Percentiles rank a stretch among this genome's conserved stretches.
Conservation (phyloP, 306 rosid species). For the Chamaecrista fasciculata region DNA sequence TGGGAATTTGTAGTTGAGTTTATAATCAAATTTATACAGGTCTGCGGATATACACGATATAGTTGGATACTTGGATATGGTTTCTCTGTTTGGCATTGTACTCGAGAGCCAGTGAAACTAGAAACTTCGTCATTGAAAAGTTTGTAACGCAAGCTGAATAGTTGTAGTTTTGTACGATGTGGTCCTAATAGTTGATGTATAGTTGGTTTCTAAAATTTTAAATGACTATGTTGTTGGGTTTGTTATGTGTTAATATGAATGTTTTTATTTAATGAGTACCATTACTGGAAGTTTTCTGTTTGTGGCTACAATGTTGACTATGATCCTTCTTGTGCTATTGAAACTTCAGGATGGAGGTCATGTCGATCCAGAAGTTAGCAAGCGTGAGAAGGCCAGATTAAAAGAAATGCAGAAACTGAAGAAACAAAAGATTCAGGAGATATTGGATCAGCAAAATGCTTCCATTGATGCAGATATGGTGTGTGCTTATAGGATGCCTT, state of each 20-base stretch:
- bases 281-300: not conserved
- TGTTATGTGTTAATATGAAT: not conserved
- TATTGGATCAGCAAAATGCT: constrained; percentile 80
- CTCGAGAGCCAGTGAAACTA: not conserved
- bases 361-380: constrained; percentile 53
- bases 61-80: too few relatives aligned
- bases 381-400: constrained; percentile 85
- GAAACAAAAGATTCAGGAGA: constrained; percentile 92
- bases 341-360: constrained; percentile 44
- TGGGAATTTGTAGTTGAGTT: not conserved
- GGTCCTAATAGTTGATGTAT: too few relatives aligned
- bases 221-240: not conserved
- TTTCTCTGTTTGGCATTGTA: too few relatives aligned
- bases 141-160: not conserved
- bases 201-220: too few relatives aligned
- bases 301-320: not conserved
- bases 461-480: constrained; percentile 94
- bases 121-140: not conserved
- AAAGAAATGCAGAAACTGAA: constrained; percentile 69
- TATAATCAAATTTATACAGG: too few relatives aligned
- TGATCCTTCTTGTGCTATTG: not conserved
- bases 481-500: constrained; percentile 9
- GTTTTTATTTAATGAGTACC: not conserved
- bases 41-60: too few relatives aligned
- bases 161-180: not conserved